Evolutionary conservation across 2,329 filamentous ascomycete species (phyloP).

Genomic region (Aureobasidium sp.): DNA sequence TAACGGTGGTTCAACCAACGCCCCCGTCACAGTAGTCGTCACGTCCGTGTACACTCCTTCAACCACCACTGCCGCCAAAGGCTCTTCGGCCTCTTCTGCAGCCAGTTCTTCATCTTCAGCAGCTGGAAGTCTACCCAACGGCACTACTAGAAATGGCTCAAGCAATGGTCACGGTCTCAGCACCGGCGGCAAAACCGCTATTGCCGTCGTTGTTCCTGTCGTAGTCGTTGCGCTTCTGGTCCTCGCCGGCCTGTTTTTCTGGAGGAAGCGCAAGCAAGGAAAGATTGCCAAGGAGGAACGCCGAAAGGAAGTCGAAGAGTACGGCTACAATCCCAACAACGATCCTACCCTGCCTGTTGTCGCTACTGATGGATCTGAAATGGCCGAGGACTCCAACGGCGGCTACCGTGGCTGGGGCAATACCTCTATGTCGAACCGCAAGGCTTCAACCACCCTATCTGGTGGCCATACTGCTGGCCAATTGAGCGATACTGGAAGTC

Average conservation of each 20-base stretch:
- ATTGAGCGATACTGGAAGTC: constrained; percentile 62
- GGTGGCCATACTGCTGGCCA: constrained; percentile 49
- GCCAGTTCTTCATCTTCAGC: constrained; percentile 20
- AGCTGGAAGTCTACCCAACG: constrained; percentile 18
- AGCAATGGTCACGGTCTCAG: constrained; percentile 42
- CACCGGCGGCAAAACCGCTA: constrained; percentile 68
- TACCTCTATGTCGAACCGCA: constrained; percentile 62
- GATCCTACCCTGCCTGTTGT: constrained; percentile 69
- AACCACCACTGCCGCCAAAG: constrained; percentile 15
- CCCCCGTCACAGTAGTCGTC: constrained; percentile 23
- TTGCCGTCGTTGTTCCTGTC: constrained; percentile 91
- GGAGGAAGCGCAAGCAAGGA: constrained; percentile 79
- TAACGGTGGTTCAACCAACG: constrained; percentile 11
- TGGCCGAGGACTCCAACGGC: constrained; percentile 66
- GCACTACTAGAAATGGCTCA: constrained; percentile 14
- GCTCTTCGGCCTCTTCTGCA: constrained; percentile 15
- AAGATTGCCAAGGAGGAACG: constrained; percentile 81
- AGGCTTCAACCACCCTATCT: constrained; percentile 83
- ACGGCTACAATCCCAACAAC: constrained; percentile 95
- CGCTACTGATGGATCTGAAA: constrained; percentile 58
- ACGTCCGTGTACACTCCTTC: constrained; percentile 18
- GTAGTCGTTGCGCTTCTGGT: constrained; percentile 77
- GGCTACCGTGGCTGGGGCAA: constrained; percentile 96
- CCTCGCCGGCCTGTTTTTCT: constrained; percentile 70
- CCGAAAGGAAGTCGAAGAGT: constrained; percentile 94